Evolutionary conservation across 1,139 yeast species (phyloP).

Genomic region (Petasospora fabianii): DNA sequence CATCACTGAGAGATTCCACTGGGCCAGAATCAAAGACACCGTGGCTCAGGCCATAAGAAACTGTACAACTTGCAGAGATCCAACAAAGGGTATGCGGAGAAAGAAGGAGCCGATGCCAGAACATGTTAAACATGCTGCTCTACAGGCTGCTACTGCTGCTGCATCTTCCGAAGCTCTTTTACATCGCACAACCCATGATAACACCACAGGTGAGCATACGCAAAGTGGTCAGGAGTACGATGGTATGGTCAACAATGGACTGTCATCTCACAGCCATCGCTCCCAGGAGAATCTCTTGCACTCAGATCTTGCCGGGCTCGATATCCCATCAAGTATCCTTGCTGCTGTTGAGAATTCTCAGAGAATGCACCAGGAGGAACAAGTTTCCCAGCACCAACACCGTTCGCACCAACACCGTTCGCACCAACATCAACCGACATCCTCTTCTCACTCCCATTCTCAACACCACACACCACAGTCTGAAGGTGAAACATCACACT

Average conservation of each 20-base stretch:
- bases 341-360: slow-evolving; percentile 70
- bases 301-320: slow-evolving; percentile 33
- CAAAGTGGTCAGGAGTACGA: slow-evolving; percentile 7
- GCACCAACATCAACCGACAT: slow-evolving; percentile 1
- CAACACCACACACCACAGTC: too few relatives aligned
- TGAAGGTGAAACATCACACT: background rate
- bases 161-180: slow-evolving; percentile 6
- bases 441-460: slow-evolving; percentile 1
- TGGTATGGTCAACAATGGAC: slow-evolving; percentile 7
- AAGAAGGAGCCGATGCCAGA: slow-evolving; percentile 15
- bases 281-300: slow-evolving; percentile 29
- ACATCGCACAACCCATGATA: slow-evolving; percentile 1
- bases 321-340: slow-evolving; percentile 46
- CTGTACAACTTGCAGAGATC: slow-evolving; percentile 69
- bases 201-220: background rate
- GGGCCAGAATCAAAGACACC: slow-evolving; percentile 88
- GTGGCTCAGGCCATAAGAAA: slow-evolving; percentile 75
- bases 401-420: slow-evolving; percentile 5
- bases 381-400: slow-evolving; percentile 7
- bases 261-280: slow-evolving; percentile 9
- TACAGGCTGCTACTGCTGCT: slow-evolving; percentile 5
- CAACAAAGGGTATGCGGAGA: slow-evolving; percentile 29
- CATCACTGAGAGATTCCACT: slow-evolving; percentile 78
- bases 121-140: slow-evolving; percentile 4
- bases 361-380: slow-evolving; percentile 18